Conservation (phyloP, 768 basidiomycete species). For the Rhodotorula diobovata region DNA sequence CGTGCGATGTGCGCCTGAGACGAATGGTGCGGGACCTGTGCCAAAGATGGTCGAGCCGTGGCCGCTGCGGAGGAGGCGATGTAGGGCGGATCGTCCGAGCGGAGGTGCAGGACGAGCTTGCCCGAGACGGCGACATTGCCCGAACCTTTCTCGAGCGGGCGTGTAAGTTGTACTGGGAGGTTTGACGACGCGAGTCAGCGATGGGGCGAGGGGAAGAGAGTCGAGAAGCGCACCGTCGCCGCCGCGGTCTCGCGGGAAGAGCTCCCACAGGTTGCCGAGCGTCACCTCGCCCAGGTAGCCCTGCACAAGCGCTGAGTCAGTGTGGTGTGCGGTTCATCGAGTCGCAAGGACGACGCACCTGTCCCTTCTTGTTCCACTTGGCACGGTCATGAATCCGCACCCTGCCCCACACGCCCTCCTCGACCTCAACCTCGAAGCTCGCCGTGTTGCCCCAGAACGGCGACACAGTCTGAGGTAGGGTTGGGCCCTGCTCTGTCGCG, state of each 20-base stretch:
- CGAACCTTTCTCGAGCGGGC: slow-evolving; percentile 26
- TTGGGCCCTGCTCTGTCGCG: not conserved
- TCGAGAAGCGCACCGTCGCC: slow-evolving; percentile 15
- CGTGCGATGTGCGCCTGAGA: not conserved
- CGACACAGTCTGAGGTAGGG: not conserved
- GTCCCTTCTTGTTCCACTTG: slow-evolving; percentile 22
- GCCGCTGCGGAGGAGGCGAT: not conserved
- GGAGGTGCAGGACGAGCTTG: slow-evolving; percentile 8
- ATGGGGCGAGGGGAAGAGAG: not conserved
- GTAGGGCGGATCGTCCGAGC: slow-evolving; percentile 1
- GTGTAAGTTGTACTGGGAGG: not conserved
- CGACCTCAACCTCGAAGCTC: slow-evolving; percentile 20
- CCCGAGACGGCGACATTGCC: slow-evolving; percentile 37
- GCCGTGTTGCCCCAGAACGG: slow-evolving; percentile 20
- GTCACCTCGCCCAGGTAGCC: slow-evolving; percentile 36
- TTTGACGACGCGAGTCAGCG: not conserved
- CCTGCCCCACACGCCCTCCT: slow-evolving; percentile 20
- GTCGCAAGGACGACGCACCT: not conserved
- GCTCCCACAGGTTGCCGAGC: slow-evolving; percentile 10
- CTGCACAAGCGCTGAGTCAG: not conserved
- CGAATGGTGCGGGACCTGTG: no score
- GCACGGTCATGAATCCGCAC: slow-evolving; percentile 25
- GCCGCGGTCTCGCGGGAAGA: slow-evolving; percentile 1
- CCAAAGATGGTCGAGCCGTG: not conserved
- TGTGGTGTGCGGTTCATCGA: not conserved